These are phyloP conservation scores for Fusarium vanettenii DNA, from an alignment of 2,329 filamentous ascomycete genomes.

Conservation along the genomic window DNA sequence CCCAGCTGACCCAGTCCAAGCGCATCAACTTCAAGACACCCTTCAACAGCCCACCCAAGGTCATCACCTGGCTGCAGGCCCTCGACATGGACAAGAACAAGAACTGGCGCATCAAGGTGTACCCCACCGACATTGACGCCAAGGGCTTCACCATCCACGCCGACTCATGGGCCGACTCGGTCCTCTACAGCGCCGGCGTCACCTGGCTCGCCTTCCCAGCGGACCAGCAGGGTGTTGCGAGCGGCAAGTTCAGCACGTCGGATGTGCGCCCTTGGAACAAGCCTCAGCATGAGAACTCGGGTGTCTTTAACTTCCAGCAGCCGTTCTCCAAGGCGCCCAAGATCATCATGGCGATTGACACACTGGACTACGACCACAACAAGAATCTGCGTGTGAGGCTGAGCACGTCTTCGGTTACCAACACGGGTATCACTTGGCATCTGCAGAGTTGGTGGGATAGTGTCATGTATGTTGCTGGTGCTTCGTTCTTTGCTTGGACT, in stretches of 20 bases:
- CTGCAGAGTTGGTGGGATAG: slow-evolving; percentile 9
- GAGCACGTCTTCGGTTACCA: not conserved
- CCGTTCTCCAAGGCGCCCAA: not conserved
- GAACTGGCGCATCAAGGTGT: slow-evolving; percentile 15
- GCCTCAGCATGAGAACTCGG: not conserved
- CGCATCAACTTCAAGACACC: slow-evolving; percentile 19
- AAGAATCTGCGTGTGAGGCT: slow-evolving; percentile 7
- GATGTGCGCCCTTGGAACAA: not conserved
- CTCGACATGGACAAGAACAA: slow-evolving; percentile 21
- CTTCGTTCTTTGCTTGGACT: slow-evolving; percentile 6
- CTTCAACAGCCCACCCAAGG: slow-evolving; percentile 10
- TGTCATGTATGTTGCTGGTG: not conserved
- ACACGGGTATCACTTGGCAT: slow-evolving; percentile 10
- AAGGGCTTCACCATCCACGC: slow-evolving; percentile 20
- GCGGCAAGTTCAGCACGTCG: slow-evolving; percentile 20
- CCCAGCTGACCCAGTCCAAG: slow-evolving; percentile 6
- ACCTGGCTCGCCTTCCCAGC: slow-evolving; percentile 25
- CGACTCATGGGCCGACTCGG: slow-evolving; percentile 17
- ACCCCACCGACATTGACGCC: not conserved
- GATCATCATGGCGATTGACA: slow-evolving; percentile 11
- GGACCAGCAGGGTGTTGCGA: slow-evolving; percentile 8
- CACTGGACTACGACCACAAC: not conserved
- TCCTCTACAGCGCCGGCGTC: slow-evolving; percentile 3
- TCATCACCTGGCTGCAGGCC: slow-evolving; percentile 22
- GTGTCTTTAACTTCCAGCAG: not conserved